Conservation (phyloP, 1,139 yeast genomes). For the Yamadazyma kanchanaburiensis region DNA sequence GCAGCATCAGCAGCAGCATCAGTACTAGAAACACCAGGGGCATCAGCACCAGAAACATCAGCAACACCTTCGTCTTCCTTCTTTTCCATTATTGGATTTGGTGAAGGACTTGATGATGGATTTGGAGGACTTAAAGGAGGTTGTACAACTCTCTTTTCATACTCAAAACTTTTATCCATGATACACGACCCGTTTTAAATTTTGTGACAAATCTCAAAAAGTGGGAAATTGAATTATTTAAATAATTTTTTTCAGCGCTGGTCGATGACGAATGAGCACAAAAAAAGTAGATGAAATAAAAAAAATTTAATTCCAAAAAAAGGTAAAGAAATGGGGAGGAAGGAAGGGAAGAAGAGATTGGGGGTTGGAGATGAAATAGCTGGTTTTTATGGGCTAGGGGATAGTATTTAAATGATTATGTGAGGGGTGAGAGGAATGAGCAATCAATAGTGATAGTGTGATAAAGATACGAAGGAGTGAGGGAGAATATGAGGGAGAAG, state of each 20-base stretch:
- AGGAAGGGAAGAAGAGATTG: no score
- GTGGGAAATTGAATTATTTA: conserved; percentile 14
- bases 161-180: conserved; percentile 7
- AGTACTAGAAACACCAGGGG: conserved; percentile 2
- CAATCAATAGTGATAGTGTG: no score
- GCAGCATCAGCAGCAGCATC: conserved; percentile 10
- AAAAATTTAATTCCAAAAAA: no score
- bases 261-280: conserved; percentile 4
- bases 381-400: no score
- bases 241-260: conserved; percentile 12
- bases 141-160: conserved; percentile 7
- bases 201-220: conserved; percentile 4
- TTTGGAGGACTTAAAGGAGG: conserved; percentile 12
- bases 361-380: no score
- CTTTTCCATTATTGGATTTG: conserved; percentile 5
- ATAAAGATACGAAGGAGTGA: no score
- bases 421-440: no score
- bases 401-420: no score
- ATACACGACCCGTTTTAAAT: conserved; percentile 4
- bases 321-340: no score
- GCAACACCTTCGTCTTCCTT: conserved; percentile 1
- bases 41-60: background rate
- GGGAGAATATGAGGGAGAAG: no score
- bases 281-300: conserved; percentile 2
- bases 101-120: conserved; percentile 10